Evolutionary conservation across 2,329 filamentous ascomycete species (phyloP).

Genomic region (Fusarium sp.): DNA sequence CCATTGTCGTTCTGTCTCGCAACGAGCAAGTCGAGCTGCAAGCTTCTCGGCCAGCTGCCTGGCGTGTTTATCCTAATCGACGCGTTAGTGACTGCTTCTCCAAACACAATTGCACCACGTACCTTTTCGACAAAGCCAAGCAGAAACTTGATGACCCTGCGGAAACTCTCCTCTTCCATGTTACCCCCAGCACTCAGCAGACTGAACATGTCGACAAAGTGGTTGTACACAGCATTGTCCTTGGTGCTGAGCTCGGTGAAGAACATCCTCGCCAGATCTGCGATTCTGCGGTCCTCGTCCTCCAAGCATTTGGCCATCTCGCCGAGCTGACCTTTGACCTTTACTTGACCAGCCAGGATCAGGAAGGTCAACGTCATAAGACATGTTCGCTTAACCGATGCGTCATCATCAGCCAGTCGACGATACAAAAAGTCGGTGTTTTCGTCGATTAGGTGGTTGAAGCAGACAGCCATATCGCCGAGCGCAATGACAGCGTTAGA

Average conservation of each 20-base stretch:
- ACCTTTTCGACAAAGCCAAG: slow-evolving; percentile 98
- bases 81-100: slow-evolving; percentile 27
- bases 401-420: slow-evolving; percentile 86
- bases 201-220: slow-evolving; percentile 99
- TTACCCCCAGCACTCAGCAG: slow-evolving; percentile 82
- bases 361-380: slow-evolving; percentile 98
- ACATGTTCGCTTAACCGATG: slow-evolving; percentile 94
- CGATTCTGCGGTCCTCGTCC: slow-evolving; percentile 92
- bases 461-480: slow-evolving; percentile 99
- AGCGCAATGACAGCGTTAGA: slow-evolving; percentile 97
- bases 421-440: slow-evolving; percentile 98
- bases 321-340: slow-evolving; percentile 97
- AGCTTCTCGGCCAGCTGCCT: slow-evolving; percentile 94
- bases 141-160: slow-evolving; percentile 88
- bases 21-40: slow-evolving; percentile 82
- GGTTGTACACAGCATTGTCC: slow-evolving; percentile 98
- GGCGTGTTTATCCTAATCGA: slow-evolving; percentile 87
- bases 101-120: slow-evolving; percentile 43
- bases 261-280: slow-evolving; percentile 96
- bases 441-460: slow-evolving; percentile 98
- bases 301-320: slow-evolving; percentile 99
- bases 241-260: slow-evolving; percentile 97
- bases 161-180: slow-evolving; percentile 86
- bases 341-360: slow-evolving; percentile 96
- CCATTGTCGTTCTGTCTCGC: slow-evolving; percentile 95